A percentile compares a stretch with the other conserved stretches of the same genome.
Conservation (phyloP, 768 basidiomycete species). For the Phanerodontia chrysosporium region DNA sequence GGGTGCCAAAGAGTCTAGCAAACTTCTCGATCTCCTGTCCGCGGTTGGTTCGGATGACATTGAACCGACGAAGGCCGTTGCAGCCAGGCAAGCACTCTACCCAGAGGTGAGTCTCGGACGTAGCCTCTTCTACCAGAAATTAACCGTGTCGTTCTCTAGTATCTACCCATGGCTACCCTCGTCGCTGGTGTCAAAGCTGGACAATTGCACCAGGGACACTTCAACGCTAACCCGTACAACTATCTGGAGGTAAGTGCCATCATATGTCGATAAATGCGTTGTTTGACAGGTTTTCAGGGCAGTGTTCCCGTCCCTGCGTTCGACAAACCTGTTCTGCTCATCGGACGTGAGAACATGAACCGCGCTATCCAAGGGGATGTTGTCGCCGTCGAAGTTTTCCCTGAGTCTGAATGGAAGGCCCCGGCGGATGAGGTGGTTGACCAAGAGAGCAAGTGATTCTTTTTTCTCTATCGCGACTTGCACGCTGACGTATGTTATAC, state of each 20-base stretch:
- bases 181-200: slow-evolving; percentile 83
- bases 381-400: slow-evolving; percentile 86
- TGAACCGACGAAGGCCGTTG: slow-evolving; percentile 55
- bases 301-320: slow-evolving; percentile 73
- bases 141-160: slow-evolving; percentile 41
- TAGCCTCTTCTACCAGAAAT: neutral
- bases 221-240: slow-evolving; percentile 93
- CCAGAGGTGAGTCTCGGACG: slow-evolving; percentile 48
- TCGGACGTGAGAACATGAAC: slow-evolving; percentile 93
- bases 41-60: slow-evolving; percentile 57
- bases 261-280: neutral
- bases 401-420: slow-evolving; percentile 87
- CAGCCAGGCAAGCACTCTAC: slow-evolving; percentile 60
- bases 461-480: neutral
- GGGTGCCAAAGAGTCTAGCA: slow-evolving; percentile 56
- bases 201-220: slow-evolving; percentile 86
- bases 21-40: slow-evolving; percentile 80
- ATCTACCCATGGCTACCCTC: slow-evolving; percentile 68
- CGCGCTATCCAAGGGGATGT: slow-evolving; percentile 91
- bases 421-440: slow-evolving; percentile 92
- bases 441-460: slow-evolving; percentile 61
- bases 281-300: slow-evolving; percentile 43
- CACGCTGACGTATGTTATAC: neutral
- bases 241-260: slow-evolving; percentile 74
- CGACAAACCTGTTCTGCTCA: slow-evolving; percentile 73